A percentile compares a stretch with the other conserved stretches of the same genome.
phyloP scores from a whole-genome alignment of 2,329 filamentous ascomycete species.

The Parastagonospora nodorum region DNA sequence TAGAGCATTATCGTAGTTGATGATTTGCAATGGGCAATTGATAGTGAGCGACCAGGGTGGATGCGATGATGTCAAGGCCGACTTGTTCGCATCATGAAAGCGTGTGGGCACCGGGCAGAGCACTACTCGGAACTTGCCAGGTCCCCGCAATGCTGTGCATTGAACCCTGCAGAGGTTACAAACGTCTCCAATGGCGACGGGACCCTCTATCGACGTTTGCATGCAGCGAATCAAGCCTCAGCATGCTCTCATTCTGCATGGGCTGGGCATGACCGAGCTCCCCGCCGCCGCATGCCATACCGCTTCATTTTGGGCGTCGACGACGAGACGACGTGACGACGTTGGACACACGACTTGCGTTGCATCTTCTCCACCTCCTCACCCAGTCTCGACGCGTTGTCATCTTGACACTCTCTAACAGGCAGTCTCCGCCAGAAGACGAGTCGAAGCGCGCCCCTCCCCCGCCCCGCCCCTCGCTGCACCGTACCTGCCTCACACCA shows the following conservation, averaged over 20 bases:
- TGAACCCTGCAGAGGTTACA: slow-evolving; percentile 6
- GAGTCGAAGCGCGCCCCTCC: background rate
- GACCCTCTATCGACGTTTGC: slow-evolving; percentile 9
- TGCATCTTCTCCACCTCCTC: background rate
- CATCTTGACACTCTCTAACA: background rate
- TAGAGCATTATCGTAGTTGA: too few relatives aligned
- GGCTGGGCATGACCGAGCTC: background rate
- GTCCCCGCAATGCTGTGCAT: slow-evolving; percentile 15
- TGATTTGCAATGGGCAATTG: too few relatives aligned
- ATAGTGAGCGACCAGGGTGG: too few relatives aligned
- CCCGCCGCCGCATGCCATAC: slow-evolving; percentile 17
- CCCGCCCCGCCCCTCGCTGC: slow-evolving; percentile 25
- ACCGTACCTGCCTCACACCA: slow-evolving; percentile 16
- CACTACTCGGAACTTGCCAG: background rate
- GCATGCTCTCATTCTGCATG: background rate
- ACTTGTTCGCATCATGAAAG: slow-evolving; percentile 1
- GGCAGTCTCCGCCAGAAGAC: background rate
- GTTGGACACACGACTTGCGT: background rate
- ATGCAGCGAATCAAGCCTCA: slow-evolving; percentile 26
- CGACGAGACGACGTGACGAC: too few relatives aligned
- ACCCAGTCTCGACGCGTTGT: background rate
- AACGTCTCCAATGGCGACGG: slow-evolving; percentile 14
- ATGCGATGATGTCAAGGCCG: slow-evolving; percentile 10
- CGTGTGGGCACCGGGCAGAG: background rate
- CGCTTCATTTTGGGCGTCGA: slow-evolving; percentile 10